Base-by-base conservation (phyloP, 805 yeast genomes). In the Saccharomycopsis oosterbeekiorum region DNA sequence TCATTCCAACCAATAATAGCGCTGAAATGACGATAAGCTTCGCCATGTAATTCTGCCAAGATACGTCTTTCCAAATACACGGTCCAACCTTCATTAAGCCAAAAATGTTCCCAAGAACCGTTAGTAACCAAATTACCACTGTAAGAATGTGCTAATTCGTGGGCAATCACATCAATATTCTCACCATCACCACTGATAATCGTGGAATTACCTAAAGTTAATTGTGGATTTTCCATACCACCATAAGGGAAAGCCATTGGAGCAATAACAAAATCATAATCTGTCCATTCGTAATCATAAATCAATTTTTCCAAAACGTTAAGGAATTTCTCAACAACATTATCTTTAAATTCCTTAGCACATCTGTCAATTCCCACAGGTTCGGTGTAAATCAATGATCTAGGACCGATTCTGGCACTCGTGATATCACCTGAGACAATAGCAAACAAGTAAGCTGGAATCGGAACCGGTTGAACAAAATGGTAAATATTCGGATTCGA, bases 1-100 rank as follows among this genome's bases (percentile, higher is more conserved):
- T 85, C 94, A 59, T 83, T 83, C 97, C 97, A 91, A 58, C 97
- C 97, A 68, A 88, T 86, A 64, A 91, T 84, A 43, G 91, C 90
- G 64, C 85, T 79, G 70, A 91, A 88, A 67, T 89, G 93, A 70
- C 97, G 82, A 51, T 82, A 78, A 39, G 83, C 73, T 67, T 88
- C 93, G 26, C 94, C 96, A 69, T 89, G 89, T n/a, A 89, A 71
- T 15, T 78, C 80, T 17, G 88, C 96, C 36, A 84, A 76, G 62
- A 91, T 90, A 68, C 96, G 78, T 71, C 97, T 81, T 73, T 91
- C 97, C 42, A 91, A 73, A 71, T 91, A 91, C 47, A 91, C 97
- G 5, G 97, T 90, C 97, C 97, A 91, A 42, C 97, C 97, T 75
- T 91, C 97, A 71, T 91, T 91, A 66, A 91, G 80, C 94, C 96